Evolutionary conservation across 768 basidiomycete genomes (phyloP), one percentile per base, ranked within the genome.

Genomic region (Hypholoma fasciculare): DNA sequence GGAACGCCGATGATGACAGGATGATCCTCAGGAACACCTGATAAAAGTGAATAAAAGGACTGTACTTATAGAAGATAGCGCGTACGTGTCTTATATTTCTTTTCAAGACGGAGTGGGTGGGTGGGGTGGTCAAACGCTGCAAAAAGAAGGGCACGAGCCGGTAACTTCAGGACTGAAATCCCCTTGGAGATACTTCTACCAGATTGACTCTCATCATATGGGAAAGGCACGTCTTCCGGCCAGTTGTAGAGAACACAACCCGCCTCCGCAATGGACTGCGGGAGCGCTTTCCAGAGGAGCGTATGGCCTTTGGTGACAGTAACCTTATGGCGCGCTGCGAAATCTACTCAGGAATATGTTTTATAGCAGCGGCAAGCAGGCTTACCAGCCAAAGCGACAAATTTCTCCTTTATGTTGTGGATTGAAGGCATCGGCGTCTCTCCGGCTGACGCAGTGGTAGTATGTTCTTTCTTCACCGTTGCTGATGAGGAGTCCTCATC

Each of bases 1-100:
- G 56, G 56, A 14, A 26, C 56, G 5, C 56, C 56, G 16, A 58
- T 53, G 17, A 58, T 58, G 14, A 49, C 52, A 9, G 57, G 57
- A 14, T 58, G 13, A 26, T 19, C 26, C 8, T 11, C 14, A 1
- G 57, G 57, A 11, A 58, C 47, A 16, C 20, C 57, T 58, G 17
- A 16, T 7, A 40, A 39, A 52, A 42, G 23, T 23, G 13, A 42
- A 11, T 14, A 19, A 4, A 19, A 8, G 7, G 4, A 39, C n/a
- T 23, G 19, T 23, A 23, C 19, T 17, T 30, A 51, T 37, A 12
- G 9, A 3, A 7, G 12, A 40, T 26, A 36, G 26, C 6, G 2
- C 51, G n/a, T 40, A 52, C 37, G 38, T 52, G 51, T 39, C 2
- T 14, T 26, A 20, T 13, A 47, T 6, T 42, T 39, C n/a, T 53